Evolutionary conservation across 2,329 filamentous ascomycete genomes (phyloP).

Genomic region (Stemphylium lycopersici): DNA sequence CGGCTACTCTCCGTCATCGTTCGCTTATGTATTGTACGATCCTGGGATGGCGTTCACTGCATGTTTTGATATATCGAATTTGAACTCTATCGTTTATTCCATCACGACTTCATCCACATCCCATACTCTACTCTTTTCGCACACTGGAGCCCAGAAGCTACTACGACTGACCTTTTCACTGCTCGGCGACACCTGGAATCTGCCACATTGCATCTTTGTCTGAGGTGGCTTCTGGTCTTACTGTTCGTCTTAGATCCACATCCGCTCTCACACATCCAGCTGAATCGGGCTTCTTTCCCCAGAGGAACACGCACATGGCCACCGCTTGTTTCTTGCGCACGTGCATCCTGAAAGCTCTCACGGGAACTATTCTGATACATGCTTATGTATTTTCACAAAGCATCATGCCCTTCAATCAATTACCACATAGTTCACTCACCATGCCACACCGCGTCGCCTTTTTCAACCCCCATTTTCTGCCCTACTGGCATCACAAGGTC

Average conservation of each 20-base stretch:
- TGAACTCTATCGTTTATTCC: constrained; percentile 21
- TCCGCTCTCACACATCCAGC: not conserved
- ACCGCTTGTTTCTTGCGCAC: not conserved
- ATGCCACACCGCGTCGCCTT: not conserved
- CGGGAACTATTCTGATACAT: not conserved
- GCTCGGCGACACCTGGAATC: too few species aligned
- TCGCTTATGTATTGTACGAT: constrained; percentile 37
- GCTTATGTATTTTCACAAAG: not conserved
- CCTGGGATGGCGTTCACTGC: constrained; percentile 25
- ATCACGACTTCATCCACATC: not conserved
- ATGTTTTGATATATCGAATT: constrained; percentile 27
- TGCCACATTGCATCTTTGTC: too few species aligned
- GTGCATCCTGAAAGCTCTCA: not conserved
- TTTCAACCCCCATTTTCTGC: constrained; percentile 1
- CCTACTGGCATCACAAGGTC: not conserved
- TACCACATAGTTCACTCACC: constrained; percentile 7
- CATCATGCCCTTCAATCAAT: not conserved
- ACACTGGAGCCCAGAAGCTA: not conserved
- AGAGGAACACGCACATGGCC: not conserved
- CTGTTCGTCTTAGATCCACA: not conserved
- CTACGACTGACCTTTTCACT: not conserved
- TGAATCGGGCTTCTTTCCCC: not conserved
- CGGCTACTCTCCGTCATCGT: constrained; percentile 8
- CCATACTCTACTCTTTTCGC: not conserved
- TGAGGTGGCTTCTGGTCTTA: too few species aligned